phyloP scores from a whole-genome alignment of 768 basidiomycete genomes.

The Daedaleopsis sinensis region DNA sequence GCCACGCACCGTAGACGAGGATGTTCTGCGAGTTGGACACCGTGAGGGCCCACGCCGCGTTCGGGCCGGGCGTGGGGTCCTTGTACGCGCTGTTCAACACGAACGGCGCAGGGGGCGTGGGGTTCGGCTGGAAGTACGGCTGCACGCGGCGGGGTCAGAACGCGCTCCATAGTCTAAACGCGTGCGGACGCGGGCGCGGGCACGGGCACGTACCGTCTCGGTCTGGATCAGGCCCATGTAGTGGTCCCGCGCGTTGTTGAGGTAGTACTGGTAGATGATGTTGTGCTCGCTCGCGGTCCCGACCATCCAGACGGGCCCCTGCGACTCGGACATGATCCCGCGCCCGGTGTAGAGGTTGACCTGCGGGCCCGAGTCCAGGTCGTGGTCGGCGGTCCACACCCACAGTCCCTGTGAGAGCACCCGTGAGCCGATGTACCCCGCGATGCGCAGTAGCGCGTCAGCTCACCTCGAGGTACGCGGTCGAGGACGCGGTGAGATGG shows the following conservation, averaged over 20 bases:
- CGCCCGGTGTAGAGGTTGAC: slow-evolving; percentile 63
- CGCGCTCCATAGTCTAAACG: no score
- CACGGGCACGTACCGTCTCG: slow-evolving; percentile 42
- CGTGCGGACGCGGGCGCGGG: background rate
- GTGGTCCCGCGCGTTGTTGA: slow-evolving; percentile 66
- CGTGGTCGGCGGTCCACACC: slow-evolving; percentile 86
- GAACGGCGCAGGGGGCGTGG: slow-evolving; percentile 61
- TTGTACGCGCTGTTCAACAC: slow-evolving; percentile 42
- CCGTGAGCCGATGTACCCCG: slow-evolving; percentile 14
- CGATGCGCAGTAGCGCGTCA: slow-evolving; percentile 46
- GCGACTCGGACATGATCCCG: slow-evolving; percentile 73
- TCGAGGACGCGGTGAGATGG: slow-evolving; percentile 50
- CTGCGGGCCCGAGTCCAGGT: slow-evolving; percentile 62
- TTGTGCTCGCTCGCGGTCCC: slow-evolving; percentile 73
- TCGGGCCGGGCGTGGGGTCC: slow-evolving; percentile 52
- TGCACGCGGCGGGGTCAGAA: slow-evolving; percentile 25
- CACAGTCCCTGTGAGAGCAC: slow-evolving; percentile 41
- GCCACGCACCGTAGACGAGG: slow-evolving; percentile 59
- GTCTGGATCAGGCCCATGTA: slow-evolving; percentile 77
- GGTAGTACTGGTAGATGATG: slow-evolving; percentile 66
- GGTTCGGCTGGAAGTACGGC: slow-evolving; percentile 72
- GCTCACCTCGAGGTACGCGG: slow-evolving; percentile 50
- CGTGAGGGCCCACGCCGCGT: slow-evolving; percentile 59
- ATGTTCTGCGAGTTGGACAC: slow-evolving; percentile 58
- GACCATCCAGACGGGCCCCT: slow-evolving; percentile 81